Evolutionary conservation across 148 eudicot genomes (phyloP).

Genomic region (Suaeda aralocaspica): DNA sequence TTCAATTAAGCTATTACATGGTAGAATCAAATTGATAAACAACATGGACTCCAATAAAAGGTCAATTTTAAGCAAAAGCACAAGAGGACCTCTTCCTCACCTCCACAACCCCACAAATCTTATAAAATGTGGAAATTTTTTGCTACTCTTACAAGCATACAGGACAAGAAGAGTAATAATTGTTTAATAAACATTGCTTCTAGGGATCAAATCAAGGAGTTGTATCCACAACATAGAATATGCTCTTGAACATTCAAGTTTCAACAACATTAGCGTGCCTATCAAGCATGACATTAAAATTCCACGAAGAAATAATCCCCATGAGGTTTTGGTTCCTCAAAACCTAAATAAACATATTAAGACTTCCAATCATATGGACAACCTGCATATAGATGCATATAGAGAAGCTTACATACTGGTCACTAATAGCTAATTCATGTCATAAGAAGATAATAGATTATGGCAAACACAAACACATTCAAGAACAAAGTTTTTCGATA

Average conservation of each 20-base stretch:
- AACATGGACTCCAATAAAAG: not conserved
- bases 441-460: not conserved
- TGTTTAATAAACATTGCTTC: not conserved
- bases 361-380: not conserved
- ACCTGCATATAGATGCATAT: not conserved
- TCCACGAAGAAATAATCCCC: not conserved
- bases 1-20: not conserved
- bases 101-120: no score
- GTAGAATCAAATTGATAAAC: not conserved
- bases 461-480: not conserved
- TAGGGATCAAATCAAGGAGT: not conserved
- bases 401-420: not conserved
- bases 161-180: no score
- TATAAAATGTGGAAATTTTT: no score
- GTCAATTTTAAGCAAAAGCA: not conserved
- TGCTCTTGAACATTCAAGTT: not conserved
- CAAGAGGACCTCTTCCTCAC: not conserved
- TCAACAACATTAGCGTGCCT: not conserved
- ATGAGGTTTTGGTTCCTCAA: not conserved
- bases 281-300: no score
- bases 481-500: not conserved
- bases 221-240: not conserved
- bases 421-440: not conserved
- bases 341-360: not conserved
- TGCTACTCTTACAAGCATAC: no score